A percentile compares a stretch with the other conserved stretches of the same genome.
Conservation (phyloP, 169 alveolate species). For the Plasmodium berghei region DNA sequence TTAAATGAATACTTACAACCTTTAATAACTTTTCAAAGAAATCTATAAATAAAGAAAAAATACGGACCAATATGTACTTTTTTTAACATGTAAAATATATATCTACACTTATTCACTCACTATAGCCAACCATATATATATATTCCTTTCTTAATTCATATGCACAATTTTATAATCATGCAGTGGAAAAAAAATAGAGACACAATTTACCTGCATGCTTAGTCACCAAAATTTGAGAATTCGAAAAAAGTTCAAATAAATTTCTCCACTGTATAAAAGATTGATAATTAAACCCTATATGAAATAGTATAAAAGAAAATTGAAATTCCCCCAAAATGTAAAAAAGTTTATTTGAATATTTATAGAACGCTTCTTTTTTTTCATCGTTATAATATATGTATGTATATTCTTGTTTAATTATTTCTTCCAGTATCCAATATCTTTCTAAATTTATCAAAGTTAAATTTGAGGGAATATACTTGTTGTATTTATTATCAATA, state of each 20-base stretch:
- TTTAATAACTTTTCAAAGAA: constrained; percentile 62
- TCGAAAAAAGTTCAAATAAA: constrained; percentile 53
- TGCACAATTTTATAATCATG: too few relatives aligned
- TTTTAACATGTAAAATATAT: background rate
- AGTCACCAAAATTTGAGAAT: constrained; percentile 54
- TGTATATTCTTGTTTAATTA: constrained; percentile 76
- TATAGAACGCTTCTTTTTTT: constrained; percentile 36
- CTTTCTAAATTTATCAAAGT: constrained; percentile 56
- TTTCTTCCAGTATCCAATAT: constrained; percentile 72
- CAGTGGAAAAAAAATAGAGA: too few relatives aligned
- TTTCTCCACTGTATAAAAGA: constrained; percentile 75
- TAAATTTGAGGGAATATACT: constrained; percentile 69
- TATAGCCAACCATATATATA: too few relatives aligned
- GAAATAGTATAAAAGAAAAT: constrained; percentile 70
- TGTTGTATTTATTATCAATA: constrained; percentile 39
- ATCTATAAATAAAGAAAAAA: constrained; percentile 30
- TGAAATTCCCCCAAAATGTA: constrained; percentile 76
- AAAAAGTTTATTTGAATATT: constrained; percentile 67
- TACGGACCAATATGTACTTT: background rate
- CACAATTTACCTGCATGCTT: constrained; percentile 26
- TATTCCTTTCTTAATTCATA: background rate
- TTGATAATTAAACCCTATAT: constrained; percentile 67
- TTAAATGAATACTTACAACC: constrained; percentile 39
- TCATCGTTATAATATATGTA: constrained; percentile 71
- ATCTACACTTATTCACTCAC: background rate